Evolutionary conservation across 1,284 basidiomycete genomes (phyloP).

Genomic region (Trametes pubescens): DNA sequence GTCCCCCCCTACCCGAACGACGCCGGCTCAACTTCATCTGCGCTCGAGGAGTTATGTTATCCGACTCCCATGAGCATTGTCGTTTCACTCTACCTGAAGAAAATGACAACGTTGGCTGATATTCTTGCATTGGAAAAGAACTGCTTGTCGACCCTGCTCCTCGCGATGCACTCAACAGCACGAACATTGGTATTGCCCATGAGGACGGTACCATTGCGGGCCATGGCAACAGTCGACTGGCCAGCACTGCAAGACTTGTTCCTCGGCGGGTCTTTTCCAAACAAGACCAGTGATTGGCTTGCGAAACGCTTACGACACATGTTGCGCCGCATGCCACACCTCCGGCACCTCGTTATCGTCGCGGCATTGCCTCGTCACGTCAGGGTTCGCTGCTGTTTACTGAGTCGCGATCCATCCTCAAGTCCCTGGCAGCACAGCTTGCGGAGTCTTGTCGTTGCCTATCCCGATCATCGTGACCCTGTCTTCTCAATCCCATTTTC

Average conservation of each 20-base stretch:
- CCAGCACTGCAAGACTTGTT: background rate
- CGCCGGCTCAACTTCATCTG: background rate
- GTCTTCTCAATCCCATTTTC: conserved; percentile 3
- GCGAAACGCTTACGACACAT: background rate
- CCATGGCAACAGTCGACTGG: background rate
- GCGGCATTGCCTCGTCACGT: background rate
- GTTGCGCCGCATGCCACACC: background rate
- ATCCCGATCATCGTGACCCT: background rate
- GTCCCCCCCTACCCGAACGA: background rate
- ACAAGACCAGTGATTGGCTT: too few relatives aligned
- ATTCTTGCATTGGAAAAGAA: background rate
- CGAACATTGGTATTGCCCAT: background rate
- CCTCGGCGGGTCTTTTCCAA: background rate
- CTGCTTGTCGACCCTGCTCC: background rate
- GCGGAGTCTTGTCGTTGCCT: background rate
- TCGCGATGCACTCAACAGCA: background rate
- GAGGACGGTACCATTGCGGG: background rate
- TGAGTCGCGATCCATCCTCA: background rate
- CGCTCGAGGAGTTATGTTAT: background rate
- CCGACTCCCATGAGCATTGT: background rate
- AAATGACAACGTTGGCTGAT: background rate
- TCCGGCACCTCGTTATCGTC: background rate
- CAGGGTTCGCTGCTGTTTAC: background rate
- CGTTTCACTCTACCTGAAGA: too few relatives aligned
- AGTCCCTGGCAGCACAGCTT: background rate